A percentile compares a stretch with the other conserved stretches of the same genome.
Evolutionary conservation across 139 green algal species (phyloP).

Genomic region (Edaphochlamys debaryana): DNA sequence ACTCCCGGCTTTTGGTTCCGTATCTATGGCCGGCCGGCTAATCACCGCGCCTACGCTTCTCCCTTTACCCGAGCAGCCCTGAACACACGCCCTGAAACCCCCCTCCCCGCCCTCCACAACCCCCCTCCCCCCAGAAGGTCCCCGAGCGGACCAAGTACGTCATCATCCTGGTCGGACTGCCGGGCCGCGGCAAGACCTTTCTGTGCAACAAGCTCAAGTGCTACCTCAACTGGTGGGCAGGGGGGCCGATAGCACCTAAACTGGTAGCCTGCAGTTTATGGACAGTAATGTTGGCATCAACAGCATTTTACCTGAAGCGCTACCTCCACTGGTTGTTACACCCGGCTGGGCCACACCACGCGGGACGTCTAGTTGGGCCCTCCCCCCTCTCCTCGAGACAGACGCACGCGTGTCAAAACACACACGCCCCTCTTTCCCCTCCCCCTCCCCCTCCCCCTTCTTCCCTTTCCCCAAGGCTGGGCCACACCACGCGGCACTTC

Average conservation of each 20-base stretch:
- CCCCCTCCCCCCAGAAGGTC: not conserved
- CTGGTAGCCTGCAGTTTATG: no score
- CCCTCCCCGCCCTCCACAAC: not conserved
- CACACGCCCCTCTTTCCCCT: conserved; percentile 79
- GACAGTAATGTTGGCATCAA: no score
- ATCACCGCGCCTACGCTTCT: no score
- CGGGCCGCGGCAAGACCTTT: conserved; percentile 94
- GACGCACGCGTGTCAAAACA: no score
- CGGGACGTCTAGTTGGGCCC: conserved; percentile 96
- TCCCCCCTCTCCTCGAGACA: no score
- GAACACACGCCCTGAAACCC: not conserved
- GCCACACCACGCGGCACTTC: conserved; percentile 92
- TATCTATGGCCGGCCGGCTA: no score
- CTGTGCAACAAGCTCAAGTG: conserved; percentile 85
- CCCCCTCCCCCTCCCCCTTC: not conserved
- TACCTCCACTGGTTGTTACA: no score
- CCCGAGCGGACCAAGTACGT: conserved; percentile 68
- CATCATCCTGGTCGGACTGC: conserved; percentile 91
- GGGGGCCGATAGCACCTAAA: no score
- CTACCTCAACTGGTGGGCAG: conserved; percentile 68
- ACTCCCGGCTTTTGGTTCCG: no score
- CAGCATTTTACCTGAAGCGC: no score
- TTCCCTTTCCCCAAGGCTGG: conserved; percentile 72
- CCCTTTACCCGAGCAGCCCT: not conserved
- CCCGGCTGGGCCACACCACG: conserved; percentile 91